phyloP scores from a whole-genome alignment of 73 alveolate species.

The Diophrys appendiculata region DNA sequence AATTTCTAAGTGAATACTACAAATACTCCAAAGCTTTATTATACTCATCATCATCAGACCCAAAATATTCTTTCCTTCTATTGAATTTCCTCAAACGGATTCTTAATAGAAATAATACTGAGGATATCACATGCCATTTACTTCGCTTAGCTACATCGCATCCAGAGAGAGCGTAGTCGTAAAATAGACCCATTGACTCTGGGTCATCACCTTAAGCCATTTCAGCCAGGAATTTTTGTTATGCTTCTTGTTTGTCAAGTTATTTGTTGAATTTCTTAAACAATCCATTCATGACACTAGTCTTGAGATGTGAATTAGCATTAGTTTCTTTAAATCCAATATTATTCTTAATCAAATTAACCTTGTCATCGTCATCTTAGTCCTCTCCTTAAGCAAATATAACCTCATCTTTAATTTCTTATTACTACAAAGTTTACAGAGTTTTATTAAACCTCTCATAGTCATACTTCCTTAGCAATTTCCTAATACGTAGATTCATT shows the following conservation, averaged over 20 bases:
- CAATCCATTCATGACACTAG: background rate
- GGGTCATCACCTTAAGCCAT: background rate
- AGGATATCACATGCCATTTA: constrained; percentile 18
- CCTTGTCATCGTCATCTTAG: background rate
- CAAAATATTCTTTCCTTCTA: constrained; percentile 22
- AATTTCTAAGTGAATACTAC: background rate
- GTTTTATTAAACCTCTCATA: constrained; percentile 22
- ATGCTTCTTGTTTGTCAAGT: background rate
- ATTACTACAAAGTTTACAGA: background rate
- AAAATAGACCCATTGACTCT: constrained; percentile 17
- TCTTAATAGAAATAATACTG: constrained; percentile 25
- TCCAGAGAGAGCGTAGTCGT: constrained; percentile 38
- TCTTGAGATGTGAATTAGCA: background rate
- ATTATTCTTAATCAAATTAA: background rate
- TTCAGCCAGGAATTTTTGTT: background rate
- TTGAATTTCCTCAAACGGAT: constrained; percentile 29
- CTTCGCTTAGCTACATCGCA: constrained; percentile 41
- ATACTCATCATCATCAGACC: constrained; percentile 21
- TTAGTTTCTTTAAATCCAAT: background rate
- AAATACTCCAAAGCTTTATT: background rate
- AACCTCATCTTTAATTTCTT: background rate
- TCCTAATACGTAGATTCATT: constrained; percentile 24
- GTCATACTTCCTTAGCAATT: background rate
- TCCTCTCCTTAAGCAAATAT: background rate
- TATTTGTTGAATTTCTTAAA: background rate